Evolutionary conservation across 257 asterid genomes (phyloP).

Genomic region (Pogostemon cablin): DNA sequence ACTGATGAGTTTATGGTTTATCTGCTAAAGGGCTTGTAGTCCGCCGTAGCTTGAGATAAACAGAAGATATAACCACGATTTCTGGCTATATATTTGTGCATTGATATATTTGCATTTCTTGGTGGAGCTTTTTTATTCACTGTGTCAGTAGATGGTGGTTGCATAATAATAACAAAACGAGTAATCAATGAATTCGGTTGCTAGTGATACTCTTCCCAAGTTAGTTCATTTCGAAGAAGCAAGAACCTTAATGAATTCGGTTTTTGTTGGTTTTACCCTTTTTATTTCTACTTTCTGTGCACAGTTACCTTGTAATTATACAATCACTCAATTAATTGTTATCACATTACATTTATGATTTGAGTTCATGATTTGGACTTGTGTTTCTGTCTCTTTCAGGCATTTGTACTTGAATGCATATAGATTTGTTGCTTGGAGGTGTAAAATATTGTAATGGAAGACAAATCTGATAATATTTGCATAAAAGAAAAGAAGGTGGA

Average conservation of each 20-base stretch:
- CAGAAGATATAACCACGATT: neutral
- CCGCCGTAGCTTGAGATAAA: neutral
- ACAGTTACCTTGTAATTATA: neutral
- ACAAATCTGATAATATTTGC: slow-evolving; percentile 29
- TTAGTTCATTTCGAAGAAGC: no score
- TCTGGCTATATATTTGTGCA: neutral
- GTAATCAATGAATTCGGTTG: no score
- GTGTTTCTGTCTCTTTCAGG: slow-evolving; percentile 31
- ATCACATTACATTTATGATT: neutral
- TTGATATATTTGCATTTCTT: neutral
- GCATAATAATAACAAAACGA: neutral
- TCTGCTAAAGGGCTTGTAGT: neutral
- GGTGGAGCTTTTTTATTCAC: neutral
- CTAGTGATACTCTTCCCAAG: no score
- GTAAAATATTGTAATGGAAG: slow-evolving; percentile 40
- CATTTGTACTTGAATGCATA: slow-evolving; percentile 22
- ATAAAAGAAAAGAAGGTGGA: slow-evolving; percentile 31
- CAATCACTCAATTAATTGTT: neutral
- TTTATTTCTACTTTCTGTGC: no score
- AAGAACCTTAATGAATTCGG: no score
- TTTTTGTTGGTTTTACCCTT: no score
- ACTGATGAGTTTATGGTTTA: neutral
- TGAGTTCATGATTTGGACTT: slow-evolving; percentile 6
- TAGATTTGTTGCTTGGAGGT: neutral
- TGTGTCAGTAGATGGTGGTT: neutral